Evolutionary conservation across 2,329 filamentous ascomycete species (phyloP).

Genomic region (Trichophyton schoenleinii): DNA sequence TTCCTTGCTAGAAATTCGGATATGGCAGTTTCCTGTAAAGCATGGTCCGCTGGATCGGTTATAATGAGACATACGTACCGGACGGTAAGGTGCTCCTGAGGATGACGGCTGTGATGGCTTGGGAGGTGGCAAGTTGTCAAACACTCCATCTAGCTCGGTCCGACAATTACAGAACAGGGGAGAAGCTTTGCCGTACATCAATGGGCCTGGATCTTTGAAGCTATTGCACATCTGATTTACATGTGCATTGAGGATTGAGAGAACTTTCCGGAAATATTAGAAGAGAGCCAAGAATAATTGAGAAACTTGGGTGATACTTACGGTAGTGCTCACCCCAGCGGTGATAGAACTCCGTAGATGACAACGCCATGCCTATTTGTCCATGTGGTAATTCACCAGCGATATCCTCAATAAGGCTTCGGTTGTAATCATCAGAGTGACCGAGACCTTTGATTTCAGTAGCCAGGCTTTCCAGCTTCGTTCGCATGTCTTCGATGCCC

Average conservation of each 20-base stretch:
- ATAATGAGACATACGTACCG: constrained; percentile 34
- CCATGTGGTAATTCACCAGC: constrained; percentile 33
- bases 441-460: constrained; percentile 24
- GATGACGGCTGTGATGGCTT: constrained; percentile 13
- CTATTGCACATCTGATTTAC: constrained; percentile 47
- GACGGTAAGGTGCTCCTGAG: constrained; percentile 1
- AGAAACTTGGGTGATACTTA: constrained; percentile 1
- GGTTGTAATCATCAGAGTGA: constrained; percentile 31
- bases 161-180: constrained; percentile 42
- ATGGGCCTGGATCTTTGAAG: constrained; percentile 49
- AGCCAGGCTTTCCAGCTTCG: constrained; percentile 24
- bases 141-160: constrained; percentile 36
- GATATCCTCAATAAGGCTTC: constrained; percentile 38
- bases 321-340: constrained; percentile 48
- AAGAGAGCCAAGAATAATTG: neutral
- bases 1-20: constrained; percentile 30
- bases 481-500: constrained; percentile 7
- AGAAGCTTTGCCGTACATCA: constrained; percentile 41
- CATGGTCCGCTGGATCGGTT: constrained; percentile 36
- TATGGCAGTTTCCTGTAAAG: constrained; percentile 40
- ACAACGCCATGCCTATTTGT: constrained; percentile 41
- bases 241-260: constrained; percentile 45
- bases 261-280: constrained; percentile 23
- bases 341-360: constrained; percentile 26
- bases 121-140: constrained; percentile 23